Base-by-base conservation (phyloP, 495 filamentous ascomycete genomes). In the Penicillium lividum region DNA sequence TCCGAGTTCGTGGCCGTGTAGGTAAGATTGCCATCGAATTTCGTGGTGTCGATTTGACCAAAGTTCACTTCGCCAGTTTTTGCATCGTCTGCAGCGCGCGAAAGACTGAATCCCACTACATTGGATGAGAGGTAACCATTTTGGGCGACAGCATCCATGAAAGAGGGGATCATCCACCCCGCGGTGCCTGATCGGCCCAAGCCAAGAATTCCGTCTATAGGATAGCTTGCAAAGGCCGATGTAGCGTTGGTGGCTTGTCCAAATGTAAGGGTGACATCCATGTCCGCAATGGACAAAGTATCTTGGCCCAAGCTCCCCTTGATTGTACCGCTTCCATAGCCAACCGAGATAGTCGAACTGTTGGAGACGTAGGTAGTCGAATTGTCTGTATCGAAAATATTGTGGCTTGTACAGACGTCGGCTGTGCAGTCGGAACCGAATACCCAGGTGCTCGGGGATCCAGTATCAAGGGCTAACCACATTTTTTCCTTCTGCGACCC, bases 141-240 rank as follows among this genome's bases (percentile, higher is more conserved):
- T 4, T 80, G 60, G n/a, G 73, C 75, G 25, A 93, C 74, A 28
- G 74, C 65, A 36, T 85, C 80, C 73, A 93, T 80, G 62, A 92
- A 84, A 1, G 82, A 86, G 30, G 85, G 80, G 8, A 78, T 77
- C 10, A 71, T 69, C 62, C 77, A 77, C 7, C 69, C 70, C 36
- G 57, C 71, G 38, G 64, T 75, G 63, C 58, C 73, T 51, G 71
- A 75, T 62, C 73, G 85, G 7, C 86, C 86, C n/a, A 95, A 73
- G 7, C 89, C 91, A 6, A 95, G 71, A 49, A 96, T 94, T n/a
- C 91, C 91, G 66, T 96, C 91, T 61, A 94, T 88, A 16, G 90
- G 87, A 63, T 92, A 94, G 59, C 79, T 80, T 30, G 72, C 58
- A 70, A 96, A 93, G 48, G 91, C 83, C 50, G 83, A 69, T 5